Base-by-base conservation (phyloP, 78 protist genomes). In the Parvularia atlantis region DNA sequence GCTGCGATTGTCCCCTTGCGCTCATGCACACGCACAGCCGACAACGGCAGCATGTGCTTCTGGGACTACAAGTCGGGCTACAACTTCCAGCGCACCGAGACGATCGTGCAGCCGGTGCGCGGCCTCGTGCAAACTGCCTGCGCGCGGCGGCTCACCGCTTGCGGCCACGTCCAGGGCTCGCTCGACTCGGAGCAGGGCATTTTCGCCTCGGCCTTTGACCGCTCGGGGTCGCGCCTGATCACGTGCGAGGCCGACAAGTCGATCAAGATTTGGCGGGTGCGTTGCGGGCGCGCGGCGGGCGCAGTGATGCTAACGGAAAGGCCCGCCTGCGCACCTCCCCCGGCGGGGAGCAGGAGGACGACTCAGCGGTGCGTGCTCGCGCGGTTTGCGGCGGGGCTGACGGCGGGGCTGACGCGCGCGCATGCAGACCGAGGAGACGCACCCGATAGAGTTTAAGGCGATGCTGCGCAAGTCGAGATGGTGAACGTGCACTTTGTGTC, bases 11-110 rank as follows among this genome's bases (percentile, higher is more conserved):
- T 39, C 40, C 37, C 17, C 40, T 9, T 41, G 46, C 46, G 46
- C 9, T 41, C 19, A 41, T 9, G 4, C 46, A 41, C 46, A 41
- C 46, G n/a, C n/a, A 24, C 54, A 58, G 70, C 53, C n/a, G 95
- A 92, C 69, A 82, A 90, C 61, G 99, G 99, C 26, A 40, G 60
- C 11, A 26, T 96, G 62, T 66, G 62, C 44, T 85, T 96, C 53
- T 93, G 91, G 92, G 99, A 97, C 76, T 97, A 94, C 93, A 58
- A 73, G 44, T 68, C 94, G 6, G 98, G 98, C 20, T 67, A 85
- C 74, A 62, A 71, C 73, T 97, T 95, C 86, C 98, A 96, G 63
- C 33, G 65, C 36, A 20, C 39, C 16, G 48, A 69, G 52, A 56
- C 93, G 2, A 66, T 74, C 14, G 81, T 71, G 41, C 98, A 94